Evolutionary conservation across 1,139 yeast species (phyloP).

Genomic region (Scheffersomyces lignicola): DNA sequence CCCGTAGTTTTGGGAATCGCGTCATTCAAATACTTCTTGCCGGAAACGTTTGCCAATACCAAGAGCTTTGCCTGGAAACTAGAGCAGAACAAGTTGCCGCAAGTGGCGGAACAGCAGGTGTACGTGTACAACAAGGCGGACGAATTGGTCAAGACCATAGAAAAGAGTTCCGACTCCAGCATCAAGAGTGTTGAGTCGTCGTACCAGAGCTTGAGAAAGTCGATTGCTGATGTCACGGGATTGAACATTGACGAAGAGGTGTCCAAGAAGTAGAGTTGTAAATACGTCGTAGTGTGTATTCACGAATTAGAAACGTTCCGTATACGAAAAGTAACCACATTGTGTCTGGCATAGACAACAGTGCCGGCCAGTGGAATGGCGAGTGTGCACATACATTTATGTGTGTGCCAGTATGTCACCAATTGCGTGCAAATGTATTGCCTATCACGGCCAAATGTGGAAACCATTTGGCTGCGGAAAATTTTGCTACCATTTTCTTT

Average conservation of each 20-base stretch:
- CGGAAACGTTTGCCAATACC: constrained; percentile 72
- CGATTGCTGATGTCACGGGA: constrained; percentile 64
- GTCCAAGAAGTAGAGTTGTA: constrained; percentile 50
- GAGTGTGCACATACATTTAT: no score
- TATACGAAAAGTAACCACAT: no score
- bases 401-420: no score
- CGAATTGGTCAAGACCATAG: constrained; percentile 44
- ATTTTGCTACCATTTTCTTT: no score
- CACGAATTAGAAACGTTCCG: not conserved
- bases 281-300: constrained; percentile 3
- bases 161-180: constrained; percentile 33
- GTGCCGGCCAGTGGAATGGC: no score
- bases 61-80: constrained; percentile 59
- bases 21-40: constrained; percentile 75
- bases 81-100: constrained; percentile 67
- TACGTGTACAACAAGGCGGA: constrained; percentile 47
- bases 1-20: constrained; percentile 69
- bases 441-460: no score
- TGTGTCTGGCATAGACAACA: no score
- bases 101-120: constrained; percentile 65
- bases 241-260: constrained; percentile 65
- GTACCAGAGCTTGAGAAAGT: constrained; percentile 45
- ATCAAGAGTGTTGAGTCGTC: constrained; percentile 40
- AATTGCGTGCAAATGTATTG: no score
- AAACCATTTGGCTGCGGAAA: no score